These are phyloP conservation scores for Aechmea fasciata DNA, from an alignment of 176 grass and related monocot species.

Conservation along the genomic window DNA sequence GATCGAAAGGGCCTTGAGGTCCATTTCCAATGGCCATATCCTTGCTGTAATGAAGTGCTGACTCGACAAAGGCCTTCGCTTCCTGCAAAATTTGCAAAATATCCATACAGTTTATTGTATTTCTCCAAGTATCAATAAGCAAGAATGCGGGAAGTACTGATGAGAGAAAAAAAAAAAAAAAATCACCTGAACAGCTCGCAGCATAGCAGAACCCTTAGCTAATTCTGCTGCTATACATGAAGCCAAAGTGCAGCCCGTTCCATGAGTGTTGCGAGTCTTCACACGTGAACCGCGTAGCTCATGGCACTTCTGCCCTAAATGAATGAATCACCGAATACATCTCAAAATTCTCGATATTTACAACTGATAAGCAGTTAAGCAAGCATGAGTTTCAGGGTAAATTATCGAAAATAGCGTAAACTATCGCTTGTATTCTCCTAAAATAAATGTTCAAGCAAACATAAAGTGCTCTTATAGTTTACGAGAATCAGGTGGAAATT, in stretches of 20 bases:
- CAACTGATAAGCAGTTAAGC: neutral
- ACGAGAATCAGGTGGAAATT: too few relatives aligned
- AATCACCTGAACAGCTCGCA: slow-evolving; percentile 65
- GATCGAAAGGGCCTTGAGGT: slow-evolving; percentile 87
- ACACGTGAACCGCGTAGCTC: slow-evolving; percentile 55
- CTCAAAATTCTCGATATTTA: slow-evolving; percentile 9
- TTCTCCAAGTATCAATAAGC: neutral
- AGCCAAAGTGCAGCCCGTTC: slow-evolving; percentile 95
- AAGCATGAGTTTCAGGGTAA: neutral
- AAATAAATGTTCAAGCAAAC: too few relatives aligned
- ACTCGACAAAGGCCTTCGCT: slow-evolving; percentile 72
- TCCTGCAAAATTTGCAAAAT: slow-evolving; percentile 40
- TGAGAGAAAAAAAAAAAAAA: neutral
- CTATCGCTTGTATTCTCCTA: too few relatives aligned
- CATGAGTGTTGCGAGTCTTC: slow-evolving; percentile 72
- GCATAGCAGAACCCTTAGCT: slow-evolving; percentile 73
- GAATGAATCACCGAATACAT: neutral
- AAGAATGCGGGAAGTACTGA: neutral
- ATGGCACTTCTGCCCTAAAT: slow-evolving; percentile 69
- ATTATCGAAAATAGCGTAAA: too few relatives aligned
- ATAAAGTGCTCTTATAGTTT: too few relatives aligned
- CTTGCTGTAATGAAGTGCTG: slow-evolving; percentile 75
- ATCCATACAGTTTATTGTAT: neutral
- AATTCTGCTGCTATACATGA: slow-evolving; percentile 86
- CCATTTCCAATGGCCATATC: slow-evolving; percentile 67